These are phyloP conservation scores for Aspergillus campestris DNA, from an alignment of 495 filamentous ascomycete genomes.

Conservation along the genomic window DNA sequence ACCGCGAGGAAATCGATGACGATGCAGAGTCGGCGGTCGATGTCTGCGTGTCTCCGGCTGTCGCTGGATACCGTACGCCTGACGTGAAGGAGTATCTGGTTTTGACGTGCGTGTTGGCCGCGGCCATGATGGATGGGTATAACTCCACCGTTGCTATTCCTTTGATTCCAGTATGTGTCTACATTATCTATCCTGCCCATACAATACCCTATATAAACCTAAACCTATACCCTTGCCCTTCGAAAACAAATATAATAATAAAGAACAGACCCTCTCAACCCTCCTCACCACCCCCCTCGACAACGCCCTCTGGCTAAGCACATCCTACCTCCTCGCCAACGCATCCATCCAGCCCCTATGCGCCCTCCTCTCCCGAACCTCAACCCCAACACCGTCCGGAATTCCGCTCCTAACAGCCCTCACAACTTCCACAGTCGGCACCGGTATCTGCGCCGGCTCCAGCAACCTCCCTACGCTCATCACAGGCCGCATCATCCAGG, in stretches of 20 bases:
- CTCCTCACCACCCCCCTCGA: slow-evolving; percentile 19
- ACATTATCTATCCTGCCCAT: background rate
- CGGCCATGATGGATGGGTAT: slow-evolving; percentile 35
- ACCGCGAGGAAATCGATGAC: background rate
- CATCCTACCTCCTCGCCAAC: slow-evolving; percentile 30
- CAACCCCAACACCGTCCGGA: slow-evolving; percentile 25
- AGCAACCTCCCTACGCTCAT: slow-evolving; percentile 53
- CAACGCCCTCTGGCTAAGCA: slow-evolving; percentile 33
- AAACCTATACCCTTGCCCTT: background rate
- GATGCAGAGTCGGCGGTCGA: slow-evolving; percentile 2
- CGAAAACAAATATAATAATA: background rate
- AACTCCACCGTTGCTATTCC: slow-evolving; percentile 29
- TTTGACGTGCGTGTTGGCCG: slow-evolving; percentile 22
- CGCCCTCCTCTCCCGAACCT: slow-evolving; percentile 35
- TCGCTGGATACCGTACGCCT: slow-evolving; percentile 8
- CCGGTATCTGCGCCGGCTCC: slow-evolving; percentile 51
- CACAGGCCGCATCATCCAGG: slow-evolving; percentile 58
- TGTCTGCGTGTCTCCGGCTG: slow-evolving; percentile 1
- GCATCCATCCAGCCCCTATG: slow-evolving; percentile 31
- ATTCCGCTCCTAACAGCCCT: slow-evolving; percentile 36
- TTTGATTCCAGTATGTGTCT: slow-evolving; percentile 8
- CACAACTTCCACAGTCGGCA: slow-evolving; percentile 48
- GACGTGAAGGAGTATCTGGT: slow-evolving; percentile 26
- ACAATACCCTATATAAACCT: background rate
- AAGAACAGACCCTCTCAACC: slow-evolving; percentile 20